Base-by-base conservation (phyloP, 768 basidiomycete species). In the Naematelia encephala region DNA sequence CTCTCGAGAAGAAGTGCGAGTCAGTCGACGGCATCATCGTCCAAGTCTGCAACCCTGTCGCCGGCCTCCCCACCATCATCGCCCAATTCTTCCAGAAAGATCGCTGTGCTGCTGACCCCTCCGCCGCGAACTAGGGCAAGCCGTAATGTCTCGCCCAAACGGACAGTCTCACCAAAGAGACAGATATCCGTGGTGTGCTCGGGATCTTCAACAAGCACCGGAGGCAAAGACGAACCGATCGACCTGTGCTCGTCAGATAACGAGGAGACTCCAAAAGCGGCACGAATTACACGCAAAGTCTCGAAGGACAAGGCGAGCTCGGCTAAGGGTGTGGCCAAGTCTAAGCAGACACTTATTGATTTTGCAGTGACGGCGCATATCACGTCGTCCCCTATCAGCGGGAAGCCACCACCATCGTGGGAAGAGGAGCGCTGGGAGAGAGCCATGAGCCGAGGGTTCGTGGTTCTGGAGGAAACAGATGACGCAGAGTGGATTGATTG, bases 401-500 rank as follows among this genome's bases (percentile, higher is more conserved):
- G 34, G 8, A 39, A 39, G 16, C 16, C 34, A 8, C 8, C 16
- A 8, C 34, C 34, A 16, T 39, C 16, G 34, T 39, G 34, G 34
- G 34, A 39, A 16, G 34, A 39, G 34, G 34, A 39, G 34, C 34
- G 34, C 8, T 39, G 34, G 34, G 34, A 8, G 16, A 39, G 16
- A 16, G 34, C 34, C 8, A 39, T 39, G 34, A 39, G 16, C 16
- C 34, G 34, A 8, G 34, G 34, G 8, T 39, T 39, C 34, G 55
- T 61, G 1, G 60, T 61, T 2, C 14, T 61, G 3, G 56, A 55
- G 23, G 51, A 55, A 29, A 63, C 52, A 2, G 46, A 34, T 4
- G 57, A 59, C 42, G 57, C 56, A 29, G 57, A 63, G 43, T 39
- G 49, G 27, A 54, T 63, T 16, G 62, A 59, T 21, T 63, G 57